Percentiles rank a stretch among this genome's conserved stretches.
phyloP scores from a whole-genome alignment of 208 protist species.

The Phytomonas sp. region DNA sequence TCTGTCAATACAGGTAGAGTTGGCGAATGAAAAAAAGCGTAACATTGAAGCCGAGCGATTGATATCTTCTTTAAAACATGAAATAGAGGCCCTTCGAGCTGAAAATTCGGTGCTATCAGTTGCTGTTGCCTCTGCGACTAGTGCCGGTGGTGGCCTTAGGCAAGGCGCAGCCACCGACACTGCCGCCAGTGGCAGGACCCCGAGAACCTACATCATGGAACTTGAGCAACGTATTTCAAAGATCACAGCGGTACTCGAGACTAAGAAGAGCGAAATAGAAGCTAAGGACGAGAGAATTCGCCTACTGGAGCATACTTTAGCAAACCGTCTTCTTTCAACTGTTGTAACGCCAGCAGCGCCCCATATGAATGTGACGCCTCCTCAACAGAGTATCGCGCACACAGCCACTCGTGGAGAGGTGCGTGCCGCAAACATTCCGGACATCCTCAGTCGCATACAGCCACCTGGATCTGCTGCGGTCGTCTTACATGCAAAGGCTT shows the following conservation, averaged over 20 bases:
- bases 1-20: conserved; percentile 39
- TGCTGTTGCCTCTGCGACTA: conserved; percentile 11
- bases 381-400: not conserved
- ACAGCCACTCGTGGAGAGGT: not conserved
- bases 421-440: not conserved
- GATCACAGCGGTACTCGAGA: conserved; percentile 27
- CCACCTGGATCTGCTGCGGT: not conserved
- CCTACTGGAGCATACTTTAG: conserved; percentile 71
- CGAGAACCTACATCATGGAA: conserved; percentile 24
- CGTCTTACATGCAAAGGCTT: not conserved
- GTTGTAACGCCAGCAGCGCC: not conserved
- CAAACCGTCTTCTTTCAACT: conserved; percentile 39
- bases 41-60: conserved; percentile 66
- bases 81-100: conserved; percentile 30
- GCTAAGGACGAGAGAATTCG: conserved; percentile 67
- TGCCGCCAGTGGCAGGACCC: not conserved
- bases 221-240: conserved; percentile 38
- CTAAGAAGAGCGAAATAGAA: conserved; percentile 30
- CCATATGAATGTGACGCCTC: not conserved
- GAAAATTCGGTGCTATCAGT: conserved; percentile 32
- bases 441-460: not conserved
- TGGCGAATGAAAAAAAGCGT: conserved; percentile 61
- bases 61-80: conserved; percentile 30
- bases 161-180: conserved; percentile 8
- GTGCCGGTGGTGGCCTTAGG: conserved; percentile 1